Evolutionary conservation across 371 early-diverging fungal species (phyloP), one percentile per base, ranked within the genome.

Genomic region (Syncephalis fuscata): DNA sequence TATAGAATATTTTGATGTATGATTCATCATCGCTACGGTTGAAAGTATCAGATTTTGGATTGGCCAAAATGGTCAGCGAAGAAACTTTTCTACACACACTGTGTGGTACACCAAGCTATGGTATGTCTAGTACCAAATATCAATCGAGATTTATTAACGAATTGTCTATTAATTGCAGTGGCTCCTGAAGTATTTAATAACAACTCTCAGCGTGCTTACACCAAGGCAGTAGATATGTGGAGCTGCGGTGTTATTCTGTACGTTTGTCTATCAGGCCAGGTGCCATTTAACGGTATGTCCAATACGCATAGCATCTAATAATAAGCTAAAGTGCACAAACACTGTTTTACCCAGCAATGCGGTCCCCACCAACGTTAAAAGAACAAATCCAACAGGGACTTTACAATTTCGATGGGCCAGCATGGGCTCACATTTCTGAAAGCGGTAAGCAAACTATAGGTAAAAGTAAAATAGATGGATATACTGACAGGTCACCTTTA

Each of bases 221-320:
- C 80, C 27, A 75, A 76, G 24, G 77, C 80, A 50, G 90, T 97
- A 17, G 99, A 99, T 55, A 69, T 96, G 63, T 99, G 99, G 99
- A 90, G 95, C 43, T 64, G 97, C 15, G 99, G 99, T 14, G 98
- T 98, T 0, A 94, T 98, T 51, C 73, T 98, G 19, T 98, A 96
- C 63, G 90, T 98, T 48, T 84, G 96, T 59, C 64, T 95, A 1
- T 91, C 87, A n/a, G 63, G 98, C 96, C 1, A 85, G 76, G 57
- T 92, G 96, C 2, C 99, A 99, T 15, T 99, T 97, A 57, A 68
- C 68, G 73, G 69, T 67, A 66, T 48, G 64, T 52, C 3, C n/a
- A 32, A 4, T 32, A 32, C 7, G 11, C 11, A 11, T 7, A 32
- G 4, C 7, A 32, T 7, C 11, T 4, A 32, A 32, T 32, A n/a